Evolutionary conservation across 306 rosid genomes (phyloP).

Genomic region (Rosa multiflora): DNA sequence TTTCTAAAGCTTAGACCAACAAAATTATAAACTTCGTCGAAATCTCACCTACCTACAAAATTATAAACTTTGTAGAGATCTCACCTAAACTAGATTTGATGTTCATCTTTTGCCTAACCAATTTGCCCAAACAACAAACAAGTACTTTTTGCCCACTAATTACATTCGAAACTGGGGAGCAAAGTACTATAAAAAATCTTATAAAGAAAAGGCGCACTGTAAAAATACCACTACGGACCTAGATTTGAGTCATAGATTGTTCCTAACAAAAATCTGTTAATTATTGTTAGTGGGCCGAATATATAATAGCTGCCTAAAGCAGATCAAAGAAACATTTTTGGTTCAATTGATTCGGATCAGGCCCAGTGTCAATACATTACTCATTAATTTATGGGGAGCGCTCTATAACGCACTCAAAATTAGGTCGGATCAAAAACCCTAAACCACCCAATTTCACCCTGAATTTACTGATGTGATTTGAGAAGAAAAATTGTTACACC

Average conservation of each 20-base stretch:
- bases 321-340: too few relatives aligned
- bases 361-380: neutral
- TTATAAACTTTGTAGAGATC: neutral
- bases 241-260: too few relatives aligned
- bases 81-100: neutral
- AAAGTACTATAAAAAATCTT: neutral
- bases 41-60: slow-evolving; percentile 4
- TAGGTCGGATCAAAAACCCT: too few relatives aligned
- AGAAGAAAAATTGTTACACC: too few relatives aligned
- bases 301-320: neutral
- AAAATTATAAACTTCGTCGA: neutral
- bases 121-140: slow-evolving; percentile 19
- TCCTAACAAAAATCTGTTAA: neutral
- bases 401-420: too few relatives aligned
- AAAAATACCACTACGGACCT: neutral
- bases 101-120: slow-evolving; percentile 7
- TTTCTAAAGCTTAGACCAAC: slow-evolving; percentile 28
- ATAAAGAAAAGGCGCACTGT: too few relatives aligned
- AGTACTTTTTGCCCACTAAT: slow-evolving; percentile 18
- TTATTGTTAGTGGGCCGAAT: neutral
- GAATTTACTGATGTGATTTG: too few relatives aligned
- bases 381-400: too few relatives aligned
- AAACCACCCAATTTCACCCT: too few relatives aligned
- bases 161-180: neutral
- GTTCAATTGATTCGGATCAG: neutral